Percentiles rank a stretch among this genome's conserved stretches.
Conservation (phyloP, 495 filamentous ascomycete species). For the Cercophora samala region DNA sequence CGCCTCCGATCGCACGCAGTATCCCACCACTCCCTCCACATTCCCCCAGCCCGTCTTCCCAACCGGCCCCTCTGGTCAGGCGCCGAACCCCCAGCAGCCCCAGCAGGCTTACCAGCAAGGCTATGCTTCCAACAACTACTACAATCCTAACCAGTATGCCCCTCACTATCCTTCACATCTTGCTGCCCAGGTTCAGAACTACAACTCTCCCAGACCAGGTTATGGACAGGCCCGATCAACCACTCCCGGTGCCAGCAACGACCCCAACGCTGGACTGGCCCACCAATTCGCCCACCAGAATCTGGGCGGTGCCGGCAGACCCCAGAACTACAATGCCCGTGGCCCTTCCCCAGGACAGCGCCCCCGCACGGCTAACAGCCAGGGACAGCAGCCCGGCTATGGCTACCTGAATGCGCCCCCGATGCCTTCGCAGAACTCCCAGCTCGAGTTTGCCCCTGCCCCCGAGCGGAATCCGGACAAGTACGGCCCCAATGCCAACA, state of each 20-base stretch:
- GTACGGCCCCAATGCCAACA: constrained; percentile 58
- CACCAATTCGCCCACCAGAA: constrained; percentile 98
- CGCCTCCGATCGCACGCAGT: constrained; percentile 66
- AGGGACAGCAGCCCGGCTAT: constrained; percentile 56
- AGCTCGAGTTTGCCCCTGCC: constrained; percentile 52
- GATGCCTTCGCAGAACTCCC: constrained; percentile 50
- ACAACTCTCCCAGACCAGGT: constrained; percentile 36
- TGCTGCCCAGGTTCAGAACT: constrained; percentile 27
- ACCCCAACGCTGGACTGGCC: constrained; percentile 78
- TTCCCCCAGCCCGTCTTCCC: constrained; percentile 85
- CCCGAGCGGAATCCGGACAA: constrained; percentile 74
- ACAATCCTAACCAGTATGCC: constrained; percentile 37
- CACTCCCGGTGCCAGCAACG: constrained; percentile 55
- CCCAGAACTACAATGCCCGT: constrained; percentile 61
- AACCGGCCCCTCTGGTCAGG: constrained; percentile 28
- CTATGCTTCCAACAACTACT: constrained; percentile 32
- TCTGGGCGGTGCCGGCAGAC: constrained; percentile 64
- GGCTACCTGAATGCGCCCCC: constrained; percentile 65
- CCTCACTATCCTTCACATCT: constrained; percentile 36
- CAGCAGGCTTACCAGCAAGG: constrained; percentile 39
- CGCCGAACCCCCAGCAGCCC: constrained; percentile 36
- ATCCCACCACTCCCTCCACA: constrained; percentile 94
- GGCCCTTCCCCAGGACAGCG: constrained; percentile 69
- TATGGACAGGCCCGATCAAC: constrained; percentile 58
- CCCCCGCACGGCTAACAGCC: constrained; percentile 71